Evolutionary conservation across 176 grass and related monocot genomes (phyloP).

Genomic region (Pontederia crassipes): DNA sequence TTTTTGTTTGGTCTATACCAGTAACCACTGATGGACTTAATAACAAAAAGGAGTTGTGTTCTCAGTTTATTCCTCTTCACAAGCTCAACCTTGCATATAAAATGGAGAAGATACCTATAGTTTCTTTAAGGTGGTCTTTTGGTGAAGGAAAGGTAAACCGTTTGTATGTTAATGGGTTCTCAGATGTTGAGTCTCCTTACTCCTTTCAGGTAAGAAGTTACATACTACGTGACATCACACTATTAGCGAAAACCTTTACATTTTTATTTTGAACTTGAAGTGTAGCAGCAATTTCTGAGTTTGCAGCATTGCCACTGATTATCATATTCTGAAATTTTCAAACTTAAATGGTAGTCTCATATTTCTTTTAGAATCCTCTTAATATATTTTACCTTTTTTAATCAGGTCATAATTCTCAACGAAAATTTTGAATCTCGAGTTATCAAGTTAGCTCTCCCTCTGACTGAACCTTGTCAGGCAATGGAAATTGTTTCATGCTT

Average conservation of each 20-base stretch:
- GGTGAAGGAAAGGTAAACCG: constrained; percentile 47
- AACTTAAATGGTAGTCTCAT: too few relatives aligned
- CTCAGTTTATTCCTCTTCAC: constrained; percentile 62
- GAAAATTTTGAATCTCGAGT: constrained; percentile 64
- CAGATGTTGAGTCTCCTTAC: constrained; percentile 32
- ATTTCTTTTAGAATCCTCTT: too few relatives aligned
- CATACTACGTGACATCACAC: too few relatives aligned
- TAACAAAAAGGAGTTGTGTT: constrained; percentile 14
- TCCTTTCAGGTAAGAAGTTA: constrained; percentile 47
- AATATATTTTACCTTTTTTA: constrained; percentile 8
- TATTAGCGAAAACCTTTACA: too few relatives aligned
- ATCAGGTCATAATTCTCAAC: constrained; percentile 77
- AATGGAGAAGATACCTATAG: constrained; percentile 69
- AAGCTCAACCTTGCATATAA: constrained; percentile 94
- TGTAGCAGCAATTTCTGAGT: too few relatives aligned
- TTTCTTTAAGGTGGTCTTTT: constrained; percentile 52
- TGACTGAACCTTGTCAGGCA: constrained; percentile 67
- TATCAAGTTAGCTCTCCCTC: constrained; percentile 72
- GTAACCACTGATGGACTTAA: constrained; percentile 28
- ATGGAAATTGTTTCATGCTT: constrained; percentile 57
- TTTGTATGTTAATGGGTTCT: constrained; percentile 83
- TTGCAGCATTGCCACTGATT: too few relatives aligned
- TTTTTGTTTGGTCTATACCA: constrained; percentile 71
- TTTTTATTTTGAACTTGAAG: too few relatives aligned
- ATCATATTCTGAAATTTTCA: too few relatives aligned